Conservation (phyloP, 345 rosid genomes). For the Eucalyptus tenuipes region DNA sequence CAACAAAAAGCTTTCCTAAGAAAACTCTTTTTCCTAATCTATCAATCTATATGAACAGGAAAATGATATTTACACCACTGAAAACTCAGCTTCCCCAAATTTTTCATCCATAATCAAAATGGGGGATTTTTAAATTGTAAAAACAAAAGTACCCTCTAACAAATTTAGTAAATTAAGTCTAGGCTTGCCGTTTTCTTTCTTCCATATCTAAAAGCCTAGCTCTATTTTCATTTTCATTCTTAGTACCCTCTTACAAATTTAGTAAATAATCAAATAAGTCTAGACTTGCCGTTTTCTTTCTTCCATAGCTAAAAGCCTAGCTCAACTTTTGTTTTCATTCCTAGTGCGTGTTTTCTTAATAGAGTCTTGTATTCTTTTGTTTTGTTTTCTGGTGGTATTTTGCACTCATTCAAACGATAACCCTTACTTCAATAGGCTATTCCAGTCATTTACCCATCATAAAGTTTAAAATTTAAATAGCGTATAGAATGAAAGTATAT, state of each 20-base stretch:
- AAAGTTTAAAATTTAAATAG: not conserved
- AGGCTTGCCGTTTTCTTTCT: not conserved
- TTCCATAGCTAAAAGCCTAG: not conserved
- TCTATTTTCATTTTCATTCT: not conserved
- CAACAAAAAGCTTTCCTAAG: not conserved
- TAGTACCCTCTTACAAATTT: not conserved
- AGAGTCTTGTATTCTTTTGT: not conserved
- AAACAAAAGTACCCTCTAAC: not conserved
- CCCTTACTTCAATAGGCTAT: not conserved
- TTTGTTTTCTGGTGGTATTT: not conserved
- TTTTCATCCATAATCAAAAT: not conserved
- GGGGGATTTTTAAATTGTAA: not conserved
- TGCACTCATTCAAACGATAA: not conserved
- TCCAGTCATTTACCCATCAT: not conserved
- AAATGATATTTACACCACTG: not conserved
- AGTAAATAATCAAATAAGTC: not conserved
- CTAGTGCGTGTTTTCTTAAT: not conserved
- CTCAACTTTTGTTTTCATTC: not conserved
- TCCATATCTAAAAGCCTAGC: not conserved
- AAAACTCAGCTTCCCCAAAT: not conserved
- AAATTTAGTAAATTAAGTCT: not conserved
- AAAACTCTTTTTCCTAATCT: not conserved
- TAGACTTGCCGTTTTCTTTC: not conserved
- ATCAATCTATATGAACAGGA: not conserved
- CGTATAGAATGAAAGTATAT: not conserved